Base-by-base conservation (phyloP, 768 basidiomycete genomes). In the Mycena albidolilacea region DNA sequence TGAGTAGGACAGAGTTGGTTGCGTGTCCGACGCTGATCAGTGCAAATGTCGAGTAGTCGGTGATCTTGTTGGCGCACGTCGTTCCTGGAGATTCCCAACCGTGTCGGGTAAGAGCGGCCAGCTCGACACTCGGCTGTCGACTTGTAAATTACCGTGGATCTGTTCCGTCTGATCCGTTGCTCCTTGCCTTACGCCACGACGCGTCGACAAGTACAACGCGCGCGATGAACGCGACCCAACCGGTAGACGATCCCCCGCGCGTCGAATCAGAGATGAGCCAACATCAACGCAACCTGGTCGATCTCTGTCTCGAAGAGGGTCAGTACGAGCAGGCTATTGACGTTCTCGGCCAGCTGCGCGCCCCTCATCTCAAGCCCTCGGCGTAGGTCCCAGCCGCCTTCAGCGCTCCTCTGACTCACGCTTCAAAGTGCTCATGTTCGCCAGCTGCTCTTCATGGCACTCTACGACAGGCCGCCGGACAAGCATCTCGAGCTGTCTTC, bases 301-400 rank as follows among this genome's bases (percentile, higher is more conserved):
- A 95, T 78, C 90, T 87, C 65, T 91, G 91, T 70, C 89, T 95
- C 21, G 94, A 95, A 77, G 94, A 95, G 79, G 90, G 90, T 19
- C 92, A 94, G 70, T 93, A 92, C 74, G 90, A 93, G 76, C 85
- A 89, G 7, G 94, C 90, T 8, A 91, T 94, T 38, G 82, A 85
- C 15, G 81, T 89, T 37, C 86, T 95, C 1, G 89, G 90, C 70
- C 90, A 91, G 70, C 80, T 95, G 2, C 89, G 91, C 58, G 88
- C 89, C 0, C 78, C 87, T n/a, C 82, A 85, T 35, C 86, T 87
- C 80, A 89, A 82, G 64, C 93, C 93, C 9, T 87, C 88, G 12
- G 77, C 83, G 93, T 93, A 79, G 79, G 92, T 83, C 37, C 54
- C 64, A 54, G 58, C 38, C 14, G 64, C 54, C 66, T 65, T 63